phyloP scores from a whole-genome alignment of 2,329 filamentous ascomycete genomes.

The Diaporthe sp. region DNA sequence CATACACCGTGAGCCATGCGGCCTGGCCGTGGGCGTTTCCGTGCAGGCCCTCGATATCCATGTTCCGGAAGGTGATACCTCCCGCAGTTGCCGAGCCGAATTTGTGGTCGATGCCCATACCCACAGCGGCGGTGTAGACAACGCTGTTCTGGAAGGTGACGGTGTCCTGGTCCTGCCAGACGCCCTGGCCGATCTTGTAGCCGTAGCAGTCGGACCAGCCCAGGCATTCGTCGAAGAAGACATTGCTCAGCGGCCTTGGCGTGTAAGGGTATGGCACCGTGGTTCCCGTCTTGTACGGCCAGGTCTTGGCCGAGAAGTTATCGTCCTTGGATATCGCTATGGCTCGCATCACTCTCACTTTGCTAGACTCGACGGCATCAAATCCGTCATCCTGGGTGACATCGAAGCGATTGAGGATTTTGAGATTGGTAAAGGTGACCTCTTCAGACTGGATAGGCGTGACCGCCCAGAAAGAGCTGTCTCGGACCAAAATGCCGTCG shows the following conservation, averaged over 20 bases:
- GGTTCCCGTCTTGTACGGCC: conserved; percentile 2
- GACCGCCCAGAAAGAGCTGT: conserved; percentile 17
- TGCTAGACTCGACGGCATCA: conserved; percentile 6
- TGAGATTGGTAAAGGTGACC: conserved; percentile 2
- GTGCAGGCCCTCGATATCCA: conserved; percentile 14
- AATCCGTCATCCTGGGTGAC: conserved; percentile 18
- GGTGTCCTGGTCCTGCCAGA: conserved; percentile 6
- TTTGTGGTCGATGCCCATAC: conserved; percentile 10
- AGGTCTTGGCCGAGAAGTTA: conserved; percentile 14
- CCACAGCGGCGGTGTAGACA: not conserved
- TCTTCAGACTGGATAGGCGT: conserved; percentile 9
- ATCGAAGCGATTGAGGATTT: conserved; percentile 15
- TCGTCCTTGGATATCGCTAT: conserved; percentile 17
- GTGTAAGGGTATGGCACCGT: not conserved
- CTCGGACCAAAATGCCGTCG: conserved; percentile 16
- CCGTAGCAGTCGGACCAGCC: conserved; percentile 19
- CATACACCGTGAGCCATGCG: not conserved
- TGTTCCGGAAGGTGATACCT: conserved; percentile 4
- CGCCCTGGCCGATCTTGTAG: conserved; percentile 18
- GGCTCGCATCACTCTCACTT: not conserved
- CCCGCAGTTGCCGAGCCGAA: not conserved
- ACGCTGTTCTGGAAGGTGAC: conserved; percentile 14
- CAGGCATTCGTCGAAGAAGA: conserved; percentile 13
- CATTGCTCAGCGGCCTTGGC: not conserved
- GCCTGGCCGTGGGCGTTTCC: conserved; percentile 16